Percentiles rank a stretch among this genome's conserved stretches.
Conservation (phyloP, 768 basidiomycete genomes). For the Tylopilus rubrobrunneus region DNA sequence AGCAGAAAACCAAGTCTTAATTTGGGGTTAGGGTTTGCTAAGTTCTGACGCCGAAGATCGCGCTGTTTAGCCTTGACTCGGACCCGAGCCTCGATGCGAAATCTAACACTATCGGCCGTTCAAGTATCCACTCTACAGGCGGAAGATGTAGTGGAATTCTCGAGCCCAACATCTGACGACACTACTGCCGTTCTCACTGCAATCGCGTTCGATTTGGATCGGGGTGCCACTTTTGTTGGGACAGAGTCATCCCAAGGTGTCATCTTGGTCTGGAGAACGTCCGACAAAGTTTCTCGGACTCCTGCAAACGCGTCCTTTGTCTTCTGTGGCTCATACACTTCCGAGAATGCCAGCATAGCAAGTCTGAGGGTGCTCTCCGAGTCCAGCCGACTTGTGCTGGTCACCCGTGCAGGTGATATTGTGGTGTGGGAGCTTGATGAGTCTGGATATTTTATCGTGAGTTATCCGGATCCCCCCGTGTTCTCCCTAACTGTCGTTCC, state of each 20-base stretch:
- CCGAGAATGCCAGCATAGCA: constrained; percentile 43
- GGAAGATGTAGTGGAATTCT: constrained; percentile 13
- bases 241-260: constrained; percentile 57
- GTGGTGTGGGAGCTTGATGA: constrained; percentile 58
- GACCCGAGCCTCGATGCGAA: constrained; percentile 43
- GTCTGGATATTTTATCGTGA: constrained; percentile 39
- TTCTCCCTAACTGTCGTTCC: constrained; percentile 5
- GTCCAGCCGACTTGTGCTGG: constrained; percentile 56
- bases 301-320: constrained; percentile 7
- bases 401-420: constrained; percentile 82
- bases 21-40: constrained; percentile 16
- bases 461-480: constrained; percentile 16
- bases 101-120: constrained; percentile 44
- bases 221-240: constrained; percentile 53
- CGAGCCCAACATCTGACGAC: constrained; percentile 14
- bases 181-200: constrained; percentile 39
- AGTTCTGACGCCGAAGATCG: too few species aligned
- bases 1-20: background rate
- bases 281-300: constrained; percentile 12
- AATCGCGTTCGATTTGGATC: constrained; percentile 60
- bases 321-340: constrained; percentile 24
- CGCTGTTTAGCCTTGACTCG: background rate
- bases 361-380: constrained; percentile 72
- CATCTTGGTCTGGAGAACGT: constrained; percentile 54
- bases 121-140: constrained; percentile 13